A percentile compares a stretch with the other conserved stretches of the same genome.
phyloP scores from a whole-genome alignment of 2,329 filamentous ascomycete genomes.

The Escovopsis sp. region DNA sequence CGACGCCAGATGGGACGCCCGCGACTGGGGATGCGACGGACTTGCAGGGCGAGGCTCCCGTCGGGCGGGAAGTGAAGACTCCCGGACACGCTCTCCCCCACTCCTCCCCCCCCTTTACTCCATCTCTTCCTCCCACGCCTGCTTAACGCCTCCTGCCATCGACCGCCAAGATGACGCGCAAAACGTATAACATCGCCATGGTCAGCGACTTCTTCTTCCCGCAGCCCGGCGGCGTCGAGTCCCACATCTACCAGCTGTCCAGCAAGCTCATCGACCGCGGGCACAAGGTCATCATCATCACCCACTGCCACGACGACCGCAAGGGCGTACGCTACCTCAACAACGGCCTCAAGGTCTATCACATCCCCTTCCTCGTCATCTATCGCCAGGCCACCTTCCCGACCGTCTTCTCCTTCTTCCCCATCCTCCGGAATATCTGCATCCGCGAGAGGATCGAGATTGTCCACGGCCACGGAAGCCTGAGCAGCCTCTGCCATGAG shows the following conservation, averaged over 20 bases:
- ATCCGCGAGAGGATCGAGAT: constrained; percentile 92
- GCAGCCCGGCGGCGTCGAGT: constrained; percentile 90
- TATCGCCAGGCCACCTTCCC: constrained; percentile 90
- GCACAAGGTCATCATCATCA: constrained; percentile 96
- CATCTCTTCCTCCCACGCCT: too few relatives aligned
- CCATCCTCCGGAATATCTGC: constrained; percentile 91
- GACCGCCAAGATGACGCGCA: constrained; percentile 31
- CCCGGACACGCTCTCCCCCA: too few relatives aligned
- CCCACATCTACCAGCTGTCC: constrained; percentile 95
- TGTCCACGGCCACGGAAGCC: constrained; percentile 89
- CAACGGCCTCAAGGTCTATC: constrained; percentile 96
- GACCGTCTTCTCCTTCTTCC: constrained; percentile 97
- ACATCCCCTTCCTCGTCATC: constrained; percentile 90
- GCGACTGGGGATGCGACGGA: too few relatives aligned
- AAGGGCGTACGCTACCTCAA: constrained; percentile 90
- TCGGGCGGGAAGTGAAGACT: not conserved
- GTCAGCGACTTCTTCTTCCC: constrained; percentile 99
- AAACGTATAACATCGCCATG: constrained; percentile 65
- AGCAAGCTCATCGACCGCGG: constrained; percentile 93
- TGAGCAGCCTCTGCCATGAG: constrained; percentile 88
- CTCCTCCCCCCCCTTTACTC: not conserved
- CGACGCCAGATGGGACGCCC: too few relatives aligned
- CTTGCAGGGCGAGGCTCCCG: too few relatives aligned
- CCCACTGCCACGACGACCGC: constrained; percentile 81
- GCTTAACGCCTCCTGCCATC: too few relatives aligned